Percentiles rank a stretch among this genome's conserved stretches.
Conservation (phyloP, 2,329 filamentous ascomycete genomes). For the Fusarium sarcochroum region DNA sequence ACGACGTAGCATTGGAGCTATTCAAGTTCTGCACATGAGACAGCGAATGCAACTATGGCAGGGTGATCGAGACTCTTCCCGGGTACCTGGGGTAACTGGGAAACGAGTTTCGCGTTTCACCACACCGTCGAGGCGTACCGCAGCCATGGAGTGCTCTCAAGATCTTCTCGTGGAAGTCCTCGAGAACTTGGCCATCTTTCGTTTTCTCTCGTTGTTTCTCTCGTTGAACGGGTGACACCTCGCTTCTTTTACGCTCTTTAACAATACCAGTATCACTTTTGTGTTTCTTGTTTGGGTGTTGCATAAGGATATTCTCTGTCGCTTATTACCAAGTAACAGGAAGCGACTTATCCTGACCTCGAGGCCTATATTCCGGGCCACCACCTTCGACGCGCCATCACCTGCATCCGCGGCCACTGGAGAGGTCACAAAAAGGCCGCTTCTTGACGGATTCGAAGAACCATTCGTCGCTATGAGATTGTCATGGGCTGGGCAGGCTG, state of each 20-base stretch:
- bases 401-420: not conserved
- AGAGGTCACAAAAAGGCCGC: not conserved
- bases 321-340: conserved; percentile 20
- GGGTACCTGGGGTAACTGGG: conserved; percentile 7
- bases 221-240: conserved; percentile 26
- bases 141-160: conserved; percentile 8
- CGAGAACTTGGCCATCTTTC: conserved; percentile 28
- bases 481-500: conserved; percentile 42
- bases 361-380: conserved; percentile 29
- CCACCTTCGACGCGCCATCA: conserved; percentile 18
- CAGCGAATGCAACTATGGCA: conserved; percentile 3
- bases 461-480: conserved; percentile 48
- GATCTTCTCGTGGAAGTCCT: conserved; percentile 13
- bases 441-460: conserved; percentile 3
- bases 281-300: conserved; percentile 31
- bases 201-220: conserved; percentile 6
- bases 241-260: conserved; percentile 31
- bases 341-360: conserved; percentile 18
- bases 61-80: conserved; percentile 4
- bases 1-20: conserved; percentile 23
- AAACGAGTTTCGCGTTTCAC: conserved; percentile 28
- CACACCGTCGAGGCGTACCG: conserved; percentile 20
- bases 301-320: conserved; percentile 27
- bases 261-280: conserved; percentile 33
- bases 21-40: conserved; percentile 29